Conservation (phyloP, 768 basidiomycete genomes). For the Exidia glandulosa region DNA sequence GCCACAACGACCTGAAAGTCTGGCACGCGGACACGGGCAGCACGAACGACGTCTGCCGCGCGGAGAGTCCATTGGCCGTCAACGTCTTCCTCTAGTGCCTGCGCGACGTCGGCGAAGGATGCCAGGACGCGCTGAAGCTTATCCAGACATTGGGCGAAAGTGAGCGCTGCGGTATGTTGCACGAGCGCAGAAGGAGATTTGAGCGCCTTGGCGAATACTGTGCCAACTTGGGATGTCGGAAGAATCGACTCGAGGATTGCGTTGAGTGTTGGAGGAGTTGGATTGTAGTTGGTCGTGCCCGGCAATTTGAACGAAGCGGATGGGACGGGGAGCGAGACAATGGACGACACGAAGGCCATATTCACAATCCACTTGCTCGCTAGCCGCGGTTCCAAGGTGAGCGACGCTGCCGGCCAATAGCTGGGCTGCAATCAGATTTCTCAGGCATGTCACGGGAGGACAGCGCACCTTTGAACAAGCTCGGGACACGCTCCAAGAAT, state of each 20-base stretch:
- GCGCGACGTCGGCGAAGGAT: constrained; percentile 36
- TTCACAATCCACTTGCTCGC: constrained; percentile 89
- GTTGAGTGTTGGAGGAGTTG: constrained; percentile 63
- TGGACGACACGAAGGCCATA: constrained; percentile 66
- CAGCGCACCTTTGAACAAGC: constrained; percentile 60
- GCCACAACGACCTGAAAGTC: constrained; percentile 81
- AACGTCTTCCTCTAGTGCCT: constrained; percentile 46
- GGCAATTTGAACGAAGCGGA: constrained; percentile 47
- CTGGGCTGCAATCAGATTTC: constrained; percentile 25
- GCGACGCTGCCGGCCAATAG: constrained; percentile 56
- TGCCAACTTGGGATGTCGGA: constrained; percentile 60
- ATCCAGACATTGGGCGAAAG: constrained; percentile 59
- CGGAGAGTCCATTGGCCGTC: constrained; percentile 67
- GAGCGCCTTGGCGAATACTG: constrained; percentile 71
- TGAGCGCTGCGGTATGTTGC: constrained; percentile 74
- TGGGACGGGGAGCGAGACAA: constrained; percentile 72
- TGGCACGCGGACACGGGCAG: constrained; percentile 65
- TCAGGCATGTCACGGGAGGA: background rate
- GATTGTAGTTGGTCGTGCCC: constrained; percentile 35
- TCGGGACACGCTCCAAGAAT: constrained; percentile 80
- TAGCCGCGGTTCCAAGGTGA: constrained; percentile 76
- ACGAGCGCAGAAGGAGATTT: constrained; percentile 64
- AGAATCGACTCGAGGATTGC: constrained; percentile 68
- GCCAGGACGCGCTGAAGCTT: constrained; percentile 54
- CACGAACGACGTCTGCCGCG: constrained; percentile 58